phyloP scores from a whole-genome alignment of 1,284 basidiomycete genomes.

The Ceratobasidium papillatum region DNA sequence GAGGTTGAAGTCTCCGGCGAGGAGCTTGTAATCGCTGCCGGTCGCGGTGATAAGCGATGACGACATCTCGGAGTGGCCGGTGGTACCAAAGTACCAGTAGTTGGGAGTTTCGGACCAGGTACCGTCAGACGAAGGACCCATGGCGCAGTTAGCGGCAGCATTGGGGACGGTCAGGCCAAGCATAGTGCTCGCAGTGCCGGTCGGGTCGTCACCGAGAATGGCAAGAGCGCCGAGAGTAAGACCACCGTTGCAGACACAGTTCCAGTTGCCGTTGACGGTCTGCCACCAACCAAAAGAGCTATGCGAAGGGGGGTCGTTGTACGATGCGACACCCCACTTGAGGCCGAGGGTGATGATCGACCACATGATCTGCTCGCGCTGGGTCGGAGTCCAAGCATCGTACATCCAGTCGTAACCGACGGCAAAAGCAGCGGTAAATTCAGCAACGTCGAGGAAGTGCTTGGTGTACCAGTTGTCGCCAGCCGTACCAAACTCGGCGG shows the following conservation, averaged over 20 bases:
- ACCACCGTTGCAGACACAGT: conserved; percentile 82
- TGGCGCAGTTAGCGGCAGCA: conserved; percentile 82
- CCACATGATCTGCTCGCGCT: conserved; percentile 74
- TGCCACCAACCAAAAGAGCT: conserved; percentile 58
- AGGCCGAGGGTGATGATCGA: conserved; percentile 87
- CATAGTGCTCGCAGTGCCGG: conserved; percentile 73
- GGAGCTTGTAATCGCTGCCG: conserved; percentile 81
- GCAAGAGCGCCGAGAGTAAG: conserved; percentile 90
- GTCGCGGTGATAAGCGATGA: conserved; percentile 86
- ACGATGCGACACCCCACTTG: conserved; percentile 65
- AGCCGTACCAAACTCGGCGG: conserved; percentile 70
- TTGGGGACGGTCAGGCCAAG: conserved; percentile 76
- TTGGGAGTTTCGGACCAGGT: conserved; percentile 96
- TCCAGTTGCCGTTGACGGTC: conserved; percentile 60
- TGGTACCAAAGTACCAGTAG: conserved; percentile 82
- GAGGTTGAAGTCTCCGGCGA: conserved; percentile 74
- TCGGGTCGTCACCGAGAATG: conserved; percentile 85
- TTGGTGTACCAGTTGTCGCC: conserved; percentile 76
- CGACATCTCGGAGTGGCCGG: conserved; percentile 91
- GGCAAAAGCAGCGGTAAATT: conserved; percentile 86
- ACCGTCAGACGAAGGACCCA: conserved; percentile 52
- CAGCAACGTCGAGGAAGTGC: conserved; percentile 96
- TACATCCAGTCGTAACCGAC: conserved; percentile 98
- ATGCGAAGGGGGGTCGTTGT: conserved; percentile 51
- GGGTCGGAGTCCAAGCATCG: conserved; percentile 79